Percentiles rank a stretch among this genome's conserved stretches.
phyloP scores from a whole-genome alignment of 1,139 yeast species.

The Saccharomyces hybrid region DNA sequence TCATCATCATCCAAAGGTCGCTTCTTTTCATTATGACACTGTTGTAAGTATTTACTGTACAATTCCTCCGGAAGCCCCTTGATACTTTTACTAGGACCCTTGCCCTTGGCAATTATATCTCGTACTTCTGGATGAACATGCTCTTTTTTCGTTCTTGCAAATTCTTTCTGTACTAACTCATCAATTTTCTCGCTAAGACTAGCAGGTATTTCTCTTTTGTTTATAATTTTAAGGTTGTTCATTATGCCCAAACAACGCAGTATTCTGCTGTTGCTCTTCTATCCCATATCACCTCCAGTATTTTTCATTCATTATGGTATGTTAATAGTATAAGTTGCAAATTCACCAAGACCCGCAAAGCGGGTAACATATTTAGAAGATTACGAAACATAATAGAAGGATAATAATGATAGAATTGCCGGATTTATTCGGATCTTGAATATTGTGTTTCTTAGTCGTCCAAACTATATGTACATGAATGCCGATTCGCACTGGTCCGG shows the following conservation, averaged over 20 bases:
- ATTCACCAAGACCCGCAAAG: too few relatives aligned
- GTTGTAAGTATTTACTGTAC: constrained; percentile 3
- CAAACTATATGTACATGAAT: background rate
- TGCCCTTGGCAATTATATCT: background rate
- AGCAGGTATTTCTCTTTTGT: background rate
- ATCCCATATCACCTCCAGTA: too few relatives aligned
- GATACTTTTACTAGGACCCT: background rate
- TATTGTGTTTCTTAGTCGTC: background rate
- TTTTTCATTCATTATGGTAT: too few relatives aligned
- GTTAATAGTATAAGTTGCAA: too few relatives aligned
- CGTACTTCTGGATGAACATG: constrained; percentile 16
- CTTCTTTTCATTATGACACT: background rate
- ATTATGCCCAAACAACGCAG: background rate
- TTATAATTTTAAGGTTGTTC: background rate
- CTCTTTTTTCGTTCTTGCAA: constrained; percentile 2
- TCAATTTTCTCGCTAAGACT: constrained; percentile 1
- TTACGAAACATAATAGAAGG: too few relatives aligned
- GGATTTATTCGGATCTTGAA: background rate
- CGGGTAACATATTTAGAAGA: too few relatives aligned
- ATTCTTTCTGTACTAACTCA: constrained; percentile 13
- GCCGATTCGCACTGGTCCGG: background rate
- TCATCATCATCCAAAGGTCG: constrained; percentile 1
- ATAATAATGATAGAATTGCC: too few relatives aligned
- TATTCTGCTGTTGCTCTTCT: too few relatives aligned
- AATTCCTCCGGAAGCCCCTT: background rate